Evolutionary conservation across 2,329 filamentous ascomycete species (phyloP).

Genomic region (Fusarium nematophilum): DNA sequence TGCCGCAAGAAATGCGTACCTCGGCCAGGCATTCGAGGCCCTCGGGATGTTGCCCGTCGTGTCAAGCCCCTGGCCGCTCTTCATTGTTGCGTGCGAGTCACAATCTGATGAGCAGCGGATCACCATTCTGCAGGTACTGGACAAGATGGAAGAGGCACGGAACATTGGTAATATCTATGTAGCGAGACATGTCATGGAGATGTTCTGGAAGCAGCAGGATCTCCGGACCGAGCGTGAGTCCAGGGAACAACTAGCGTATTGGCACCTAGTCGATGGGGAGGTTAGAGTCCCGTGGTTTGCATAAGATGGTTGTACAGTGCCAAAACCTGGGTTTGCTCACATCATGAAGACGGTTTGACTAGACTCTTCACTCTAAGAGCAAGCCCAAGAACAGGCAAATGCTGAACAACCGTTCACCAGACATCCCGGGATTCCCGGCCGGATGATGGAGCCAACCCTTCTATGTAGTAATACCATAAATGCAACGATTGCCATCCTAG

Average conservation of each 20-base stretch:
- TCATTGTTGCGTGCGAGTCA: slow-evolving; percentile 58
- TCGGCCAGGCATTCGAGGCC: slow-evolving; percentile 23
- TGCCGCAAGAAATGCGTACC: slow-evolving; percentile 25
- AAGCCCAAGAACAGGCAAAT: no score
- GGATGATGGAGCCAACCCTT: no score
- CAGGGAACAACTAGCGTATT: not conserved
- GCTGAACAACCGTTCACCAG: no score
- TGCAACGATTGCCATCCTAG: no score
- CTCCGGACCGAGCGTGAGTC: not conserved
- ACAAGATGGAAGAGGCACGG: slow-evolving; percentile 3
- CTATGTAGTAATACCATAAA: no score
- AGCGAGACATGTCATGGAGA: no score
- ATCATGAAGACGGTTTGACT: no score
- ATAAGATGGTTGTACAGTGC: not conserved
- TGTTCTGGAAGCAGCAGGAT: slow-evolving; percentile 24
- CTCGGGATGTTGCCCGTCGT: slow-evolving; percentile 52
- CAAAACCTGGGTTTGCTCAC: no score
- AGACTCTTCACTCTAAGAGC: no score
- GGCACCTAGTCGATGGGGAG: not conserved
- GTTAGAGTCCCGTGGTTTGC: slow-evolving; percentile 8
- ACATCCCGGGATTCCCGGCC: no score
- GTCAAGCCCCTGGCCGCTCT: slow-evolving; percentile 60
- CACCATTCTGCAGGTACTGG: slow-evolving; percentile 44
- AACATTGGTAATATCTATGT: no score
- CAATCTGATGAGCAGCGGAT: slow-evolving; percentile 55